A percentile compares a stretch with the other conserved stretches of the same genome.
Conservation (phyloP, 1,284 basidiomycete genomes). For the Melampsora americana region DNA sequence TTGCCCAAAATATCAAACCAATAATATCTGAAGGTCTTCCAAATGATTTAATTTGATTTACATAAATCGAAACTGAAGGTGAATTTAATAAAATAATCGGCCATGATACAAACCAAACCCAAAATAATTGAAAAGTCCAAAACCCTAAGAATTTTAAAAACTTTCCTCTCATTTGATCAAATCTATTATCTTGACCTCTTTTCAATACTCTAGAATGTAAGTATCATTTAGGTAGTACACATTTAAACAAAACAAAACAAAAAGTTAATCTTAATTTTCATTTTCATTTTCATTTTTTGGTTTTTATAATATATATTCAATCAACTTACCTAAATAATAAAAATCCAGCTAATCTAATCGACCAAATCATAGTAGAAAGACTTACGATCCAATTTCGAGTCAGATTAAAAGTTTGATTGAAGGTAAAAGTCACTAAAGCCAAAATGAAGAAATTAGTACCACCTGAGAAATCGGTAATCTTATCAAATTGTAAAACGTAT, state of each 20-base stretch:
- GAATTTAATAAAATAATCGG: constrained; percentile 68
- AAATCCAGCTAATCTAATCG: constrained; percentile 55
- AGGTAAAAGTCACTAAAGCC: constrained; percentile 62
- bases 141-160: constrained; percentile 66
- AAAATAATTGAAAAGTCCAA: constrained; percentile 59
- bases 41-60: constrained; percentile 61
- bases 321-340: constrained; percentile 63
- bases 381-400: constrained; percentile 56
- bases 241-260: too few relatives aligned
- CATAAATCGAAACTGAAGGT: constrained; percentile 65
- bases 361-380: constrained; percentile 66
- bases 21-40: constrained; percentile 67
- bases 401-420: constrained; percentile 61
- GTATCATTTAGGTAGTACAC: too few relatives aligned
- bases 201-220: constrained; percentile 61
- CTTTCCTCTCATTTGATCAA: constrained; percentile 66
- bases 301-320: too few relatives aligned
- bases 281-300: not conserved
- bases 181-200: constrained; percentile 65
- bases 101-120: constrained; percentile 67
- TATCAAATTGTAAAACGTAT: constrained; percentile 63
- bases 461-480: constrained; percentile 62
- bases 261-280: not conserved
- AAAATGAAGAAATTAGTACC: constrained; percentile 66
- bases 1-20: constrained; percentile 65